Base-by-base conservation (phyloP, 805 yeast genomes). In the Yarrowia keelungensis region DNA sequence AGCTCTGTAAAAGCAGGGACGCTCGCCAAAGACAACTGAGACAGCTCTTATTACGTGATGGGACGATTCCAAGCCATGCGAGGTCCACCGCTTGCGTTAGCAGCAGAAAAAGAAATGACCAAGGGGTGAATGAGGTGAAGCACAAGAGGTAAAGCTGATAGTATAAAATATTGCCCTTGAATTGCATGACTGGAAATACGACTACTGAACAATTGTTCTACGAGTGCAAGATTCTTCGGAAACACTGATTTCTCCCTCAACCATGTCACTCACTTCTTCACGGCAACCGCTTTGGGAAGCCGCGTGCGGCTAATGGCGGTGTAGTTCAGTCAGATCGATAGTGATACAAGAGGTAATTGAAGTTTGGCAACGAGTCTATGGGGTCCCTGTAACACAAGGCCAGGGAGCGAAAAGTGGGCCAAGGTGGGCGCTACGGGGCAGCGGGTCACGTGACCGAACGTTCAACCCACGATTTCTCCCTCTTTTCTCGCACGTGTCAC, bases 251-350 rank as follows among this genome's bases (percentile, higher is more conserved):
- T 19, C 19, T 19, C 19, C 19, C 19, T 19, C 19, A 19, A 19
- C 32, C 32, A 26, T 26, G 19, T 26, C 32, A 26, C 32, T 26
- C 7, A 3, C 32, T 26, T 26, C 32, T 19, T 16, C 51, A 26
- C 53, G 53, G 53, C 16, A 32, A 49, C 59, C 59, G 45, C 45
- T 19, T 53, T 22, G 59, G 59, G 59, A 53, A 53, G 42, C 59
- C 59, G 59, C 45, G 59, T 53, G 59, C 59, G 59, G 59, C 59
- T 53, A 53, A 10, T n/a, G 42, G 15, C 56, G 41, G 56, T 12
- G 16, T 16, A 15, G 53, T 38, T 7, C 38, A 8, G 38, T 36
- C 38, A 10, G 10, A 36, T 36, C 10, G 10, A 5, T 26, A 26
- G 32, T 26, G 4, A 5, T 5, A 3, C 7, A 5, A 26, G 32